These are phyloP conservation scores for Chrysochromulina tobinii DNA, from an alignment of 78 protist genomes.

Conservation along the genomic window DNA sequence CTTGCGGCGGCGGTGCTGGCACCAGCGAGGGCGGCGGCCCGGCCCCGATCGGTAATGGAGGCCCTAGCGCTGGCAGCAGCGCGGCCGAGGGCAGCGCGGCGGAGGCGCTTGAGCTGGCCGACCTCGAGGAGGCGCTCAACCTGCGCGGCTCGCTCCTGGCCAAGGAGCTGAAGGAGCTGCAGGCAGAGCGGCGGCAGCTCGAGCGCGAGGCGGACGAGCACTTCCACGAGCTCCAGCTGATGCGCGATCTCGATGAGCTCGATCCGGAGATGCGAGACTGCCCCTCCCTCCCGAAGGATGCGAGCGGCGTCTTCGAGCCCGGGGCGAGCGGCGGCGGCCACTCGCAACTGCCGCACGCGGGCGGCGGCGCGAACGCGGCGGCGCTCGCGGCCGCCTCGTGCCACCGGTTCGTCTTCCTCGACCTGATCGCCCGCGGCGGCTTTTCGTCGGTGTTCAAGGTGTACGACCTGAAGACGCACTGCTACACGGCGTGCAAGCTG, in stretches of 20 bases:
- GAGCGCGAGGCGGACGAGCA: conserved; percentile 32
- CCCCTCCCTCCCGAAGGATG: not conserved
- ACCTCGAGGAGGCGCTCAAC: not conserved
- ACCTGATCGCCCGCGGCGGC: conserved; percentile 87
- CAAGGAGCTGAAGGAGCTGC: no score
- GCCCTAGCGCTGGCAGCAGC: not conserved
- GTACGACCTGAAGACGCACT: conserved; percentile 58
- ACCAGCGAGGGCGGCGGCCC: no score
- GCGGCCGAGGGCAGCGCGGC: not conserved
- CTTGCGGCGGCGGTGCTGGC: no score
- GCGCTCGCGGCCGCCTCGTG: not conserved
- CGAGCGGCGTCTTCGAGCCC: not conserved
- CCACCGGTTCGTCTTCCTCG: conserved; percentile 71
- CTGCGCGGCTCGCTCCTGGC: not conserved
- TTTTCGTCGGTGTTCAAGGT: conserved; percentile 88
- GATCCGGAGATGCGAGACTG: not conserved
- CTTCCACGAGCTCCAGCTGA: conserved; percentile 28
- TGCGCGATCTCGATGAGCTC: not conserved
- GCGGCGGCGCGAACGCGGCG: not conserved
- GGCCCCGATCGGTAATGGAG: not conserved
- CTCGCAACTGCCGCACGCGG: not conserved
- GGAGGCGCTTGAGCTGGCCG: not conserved
- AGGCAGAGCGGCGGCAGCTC: not conserved
- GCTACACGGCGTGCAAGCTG: conserved; percentile 87
- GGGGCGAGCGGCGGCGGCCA: not conserved